Conservation (phyloP, 2,329 filamentous ascomycete species). For the Paecilomyces sp. region DNA sequence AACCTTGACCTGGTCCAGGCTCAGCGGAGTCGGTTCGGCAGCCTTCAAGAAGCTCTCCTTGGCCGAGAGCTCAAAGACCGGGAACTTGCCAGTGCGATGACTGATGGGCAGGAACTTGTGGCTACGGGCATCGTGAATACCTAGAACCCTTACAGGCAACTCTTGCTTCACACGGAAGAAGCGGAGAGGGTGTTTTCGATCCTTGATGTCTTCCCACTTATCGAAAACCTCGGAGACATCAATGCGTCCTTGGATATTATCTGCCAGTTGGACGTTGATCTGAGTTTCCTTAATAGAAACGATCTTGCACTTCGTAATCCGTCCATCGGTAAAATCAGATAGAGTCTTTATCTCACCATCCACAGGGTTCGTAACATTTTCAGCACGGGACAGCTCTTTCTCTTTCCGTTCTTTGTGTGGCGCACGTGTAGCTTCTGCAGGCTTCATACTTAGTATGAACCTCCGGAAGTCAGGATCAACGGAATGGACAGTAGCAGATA, state of each 20-base stretch:
- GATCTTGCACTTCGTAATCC: slow-evolving; percentile 67
- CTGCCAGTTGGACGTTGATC: slow-evolving; percentile 80
- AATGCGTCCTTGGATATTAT: slow-evolving; percentile 85
- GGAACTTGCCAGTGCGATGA: slow-evolving; percentile 70
- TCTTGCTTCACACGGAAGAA: slow-evolving; percentile 65
- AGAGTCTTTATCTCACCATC: slow-evolving; percentile 58
- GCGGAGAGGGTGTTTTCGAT: slow-evolving; percentile 72
- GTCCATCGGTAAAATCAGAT: slow-evolving; percentile 69
- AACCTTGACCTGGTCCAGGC: slow-evolving; percentile 63
- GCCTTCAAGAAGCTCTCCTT: slow-evolving; percentile 56
- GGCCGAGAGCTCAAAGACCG: slow-evolving; percentile 78
- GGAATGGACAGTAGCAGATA: slow-evolving; percentile 64
- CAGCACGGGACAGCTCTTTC: slow-evolving; percentile 26
- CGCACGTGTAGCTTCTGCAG: slow-evolving; percentile 43
- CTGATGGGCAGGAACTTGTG: slow-evolving; percentile 88
- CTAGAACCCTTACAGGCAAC: slow-evolving; percentile 69
- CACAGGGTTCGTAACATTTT: slow-evolving; percentile 48
- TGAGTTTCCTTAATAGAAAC: slow-evolving; percentile 86
- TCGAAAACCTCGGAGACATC: slow-evolving; percentile 90
- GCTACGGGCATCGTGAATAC: slow-evolving; percentile 81
- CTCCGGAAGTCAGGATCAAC: slow-evolving; percentile 64
- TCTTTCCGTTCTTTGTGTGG: slow-evolving; percentile 35
- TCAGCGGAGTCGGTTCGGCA: slow-evolving; percentile 56
- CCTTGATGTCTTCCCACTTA: slow-evolving; percentile 74
- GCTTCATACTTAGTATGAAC: slow-evolving; percentile 58